A percentile compares a stretch with the other conserved stretches of the same genome.
phyloP scores from a whole-genome alignment of 2,329 filamentous ascomycete genomes.

The Fusarium continuum region DNA sequence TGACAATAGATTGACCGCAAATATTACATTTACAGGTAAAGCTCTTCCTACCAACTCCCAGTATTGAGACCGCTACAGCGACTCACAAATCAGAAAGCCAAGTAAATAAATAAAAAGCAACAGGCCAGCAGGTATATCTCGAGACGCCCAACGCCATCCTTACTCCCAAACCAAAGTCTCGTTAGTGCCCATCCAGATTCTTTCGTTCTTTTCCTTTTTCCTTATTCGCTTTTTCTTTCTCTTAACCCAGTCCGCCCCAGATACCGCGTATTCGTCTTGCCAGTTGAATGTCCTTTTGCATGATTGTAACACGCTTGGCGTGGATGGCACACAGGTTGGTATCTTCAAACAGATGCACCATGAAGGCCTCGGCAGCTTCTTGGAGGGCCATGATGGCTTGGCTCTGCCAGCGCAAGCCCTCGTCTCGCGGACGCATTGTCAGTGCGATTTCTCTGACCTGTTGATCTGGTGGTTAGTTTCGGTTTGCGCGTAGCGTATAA shows the following conservation, averaged over 20 bases:
- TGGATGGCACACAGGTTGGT: constrained; percentile 93
- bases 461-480: constrained; percentile 21
- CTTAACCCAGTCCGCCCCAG: constrained; percentile 74
- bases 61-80: not conserved
- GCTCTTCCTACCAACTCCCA: not conserved
- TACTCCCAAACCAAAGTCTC: constrained; percentile 21
- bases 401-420: constrained; percentile 91
- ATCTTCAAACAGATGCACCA: constrained; percentile 90
- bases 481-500: not conserved
- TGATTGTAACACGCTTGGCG: constrained; percentile 95
- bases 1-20: constrained; percentile 13
- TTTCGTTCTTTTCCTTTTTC: not conserved
- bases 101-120: constrained; percentile 21
- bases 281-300: constrained; percentile 98
- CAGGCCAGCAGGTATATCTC: constrained; percentile 38
- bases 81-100: constrained; percentile 10
- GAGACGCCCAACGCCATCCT: constrained; percentile 33
- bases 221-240: not conserved
- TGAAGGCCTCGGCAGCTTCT: constrained; percentile 94
- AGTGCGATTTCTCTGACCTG: constrained; percentile 74
- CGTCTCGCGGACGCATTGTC: constrained; percentile 66
- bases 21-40: constrained; percentile 15
- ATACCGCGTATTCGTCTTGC: constrained; percentile 81
- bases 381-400: constrained; percentile 93
- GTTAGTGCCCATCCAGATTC: constrained; percentile 5